These are phyloP conservation scores for Microbotryum saponariae DNA, from an alignment of 1,284 basidiomycete genomes.

Conservation along the genomic window DNA sequence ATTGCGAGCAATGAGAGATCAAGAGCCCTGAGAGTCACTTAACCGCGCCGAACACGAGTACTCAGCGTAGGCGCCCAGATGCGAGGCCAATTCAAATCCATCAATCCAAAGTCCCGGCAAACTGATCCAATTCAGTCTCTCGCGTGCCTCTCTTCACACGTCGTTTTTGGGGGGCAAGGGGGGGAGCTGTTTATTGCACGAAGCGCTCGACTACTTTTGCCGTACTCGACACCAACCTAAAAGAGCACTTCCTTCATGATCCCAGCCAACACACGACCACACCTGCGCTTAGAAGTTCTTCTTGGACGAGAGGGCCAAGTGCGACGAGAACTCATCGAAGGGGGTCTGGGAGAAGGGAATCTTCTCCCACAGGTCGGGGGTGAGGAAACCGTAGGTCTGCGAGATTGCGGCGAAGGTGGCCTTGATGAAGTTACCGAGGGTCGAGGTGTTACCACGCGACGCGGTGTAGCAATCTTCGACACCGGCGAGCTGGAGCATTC, in stretches of 20 bases:
- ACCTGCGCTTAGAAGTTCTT: slow-evolving; percentile 48
- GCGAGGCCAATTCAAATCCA: too few species aligned
- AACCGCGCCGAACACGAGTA: too few species aligned
- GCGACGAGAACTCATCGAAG: slow-evolving; percentile 87
- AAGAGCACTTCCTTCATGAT: too few species aligned
- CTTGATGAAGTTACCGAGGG: slow-evolving; percentile 99
- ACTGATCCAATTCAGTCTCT: too few species aligned
- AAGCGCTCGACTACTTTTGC: too few species aligned
- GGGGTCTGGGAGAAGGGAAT: slow-evolving; percentile 71
- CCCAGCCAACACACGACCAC: neutral
- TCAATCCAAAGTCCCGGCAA: too few species aligned
- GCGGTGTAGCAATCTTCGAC: slow-evolving; percentile 91
- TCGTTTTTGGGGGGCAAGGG: neutral
- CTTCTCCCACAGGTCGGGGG: slow-evolving; percentile 94
- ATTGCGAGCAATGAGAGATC: too few species aligned
- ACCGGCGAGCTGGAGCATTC: slow-evolving; percentile 94
- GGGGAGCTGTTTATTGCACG: too few species aligned
- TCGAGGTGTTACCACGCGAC: slow-evolving; percentile 94
- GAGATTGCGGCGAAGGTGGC: slow-evolving; percentile 96
- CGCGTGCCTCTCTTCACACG: too few species aligned
- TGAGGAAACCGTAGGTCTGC: slow-evolving; percentile 95
- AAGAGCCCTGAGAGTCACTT: too few species aligned
- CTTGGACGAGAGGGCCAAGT: slow-evolving; percentile 70
- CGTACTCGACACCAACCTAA: too few species aligned
- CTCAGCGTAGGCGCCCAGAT: too few species aligned